phyloP scores from a whole-genome alignment of 306 rosid species.

The Vicia faba region DNA sequence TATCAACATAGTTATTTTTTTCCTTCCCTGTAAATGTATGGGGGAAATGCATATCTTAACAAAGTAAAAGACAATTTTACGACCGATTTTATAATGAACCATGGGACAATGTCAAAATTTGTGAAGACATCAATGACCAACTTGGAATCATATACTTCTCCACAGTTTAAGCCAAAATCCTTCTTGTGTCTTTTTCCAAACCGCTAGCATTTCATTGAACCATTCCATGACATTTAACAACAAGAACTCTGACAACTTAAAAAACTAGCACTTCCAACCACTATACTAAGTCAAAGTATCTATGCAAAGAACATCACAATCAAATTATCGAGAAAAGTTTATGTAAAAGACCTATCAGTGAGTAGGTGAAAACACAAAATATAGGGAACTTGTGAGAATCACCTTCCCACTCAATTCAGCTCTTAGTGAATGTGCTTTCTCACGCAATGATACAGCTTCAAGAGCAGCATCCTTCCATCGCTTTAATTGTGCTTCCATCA shows the following conservation, averaged over 20 bases:
- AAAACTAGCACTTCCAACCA: conserved; percentile 13
- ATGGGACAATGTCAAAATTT: too few species aligned
- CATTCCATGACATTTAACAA: conserved; percentile 18
- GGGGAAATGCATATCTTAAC: too few species aligned
- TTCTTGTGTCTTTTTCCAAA: background rate
- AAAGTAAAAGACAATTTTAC: too few species aligned
- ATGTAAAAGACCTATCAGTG: conserved; percentile 16
- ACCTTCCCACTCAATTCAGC: conserved; percentile 66
- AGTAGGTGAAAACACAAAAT: conserved; percentile 31
- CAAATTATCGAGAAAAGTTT: conserved; percentile 34
- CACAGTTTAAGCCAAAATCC: background rate
- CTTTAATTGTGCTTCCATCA: conserved; percentile 92
- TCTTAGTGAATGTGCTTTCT: conserved; percentile 66
- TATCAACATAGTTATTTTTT: background rate
- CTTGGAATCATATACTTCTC: background rate
- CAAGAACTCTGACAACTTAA: conserved; percentile 19
- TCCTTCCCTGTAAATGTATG: background rate
- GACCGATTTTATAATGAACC: too few species aligned
- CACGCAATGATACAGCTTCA: conserved; percentile 73
- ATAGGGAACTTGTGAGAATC: conserved; percentile 18
- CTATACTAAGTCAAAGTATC: conserved; percentile 19
- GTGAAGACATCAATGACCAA: background rate
- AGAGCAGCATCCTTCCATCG: conserved; percentile 90
- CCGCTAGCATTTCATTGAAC: conserved; percentile 13
- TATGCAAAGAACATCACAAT: conserved; percentile 19